Evolutionary conservation across 495 filamentous ascomycete species (phyloP), one percentile per base, ranked within the genome.

Genomic region (Xeromyces bisporus): DNA sequence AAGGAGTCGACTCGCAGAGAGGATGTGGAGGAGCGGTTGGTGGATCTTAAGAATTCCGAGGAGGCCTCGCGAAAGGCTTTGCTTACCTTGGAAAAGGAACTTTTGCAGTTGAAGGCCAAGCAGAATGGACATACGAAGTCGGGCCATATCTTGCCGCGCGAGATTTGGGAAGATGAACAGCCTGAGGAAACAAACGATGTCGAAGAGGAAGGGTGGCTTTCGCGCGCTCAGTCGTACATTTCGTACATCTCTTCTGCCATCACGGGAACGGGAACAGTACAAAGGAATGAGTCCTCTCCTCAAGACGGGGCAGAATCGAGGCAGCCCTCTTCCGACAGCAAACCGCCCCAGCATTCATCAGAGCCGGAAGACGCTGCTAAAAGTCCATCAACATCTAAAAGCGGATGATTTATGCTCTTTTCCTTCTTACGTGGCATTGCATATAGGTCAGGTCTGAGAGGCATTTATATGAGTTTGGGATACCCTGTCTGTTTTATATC

Each of bases 1-100:
- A 96, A 94, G 51, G 86, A 91, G 40, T 65, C 62, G 23, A 78
- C 68, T 25, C 69, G 71, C 30, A 61, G 85, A 32, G 76, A 83
- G 32, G 79, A 81, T 40, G 71, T 96, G 4, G 66, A 73, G 9
- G 68, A 73, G 26, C 65, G 73, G 28, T 62, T 89, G 17, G 63
- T 58, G 18, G 75, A 77, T 41, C 50, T 83, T 4, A 72, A 78
- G 44, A 60, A 77, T 33, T 64, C 61, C 0, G 73, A 80, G 37
- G 69, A 59, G 47, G 53, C 55, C 11, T 62, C 69, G 10, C 51
- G 64, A 14, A 64, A 57, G 32, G 63, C 76, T 26, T 50, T 86
- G n/a, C 52, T 70, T 8, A 60, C 62, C 11, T 47, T 87, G 33
- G 80, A 83, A 47, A 73, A 76, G 34, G 76, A 77, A 33, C 39